Percentiles rank a stretch among this genome's conserved stretches.
phyloP scores from a whole-genome alignment of 2,329 filamentous ascomycete genomes.

The Cytospora leucostoma region DNA sequence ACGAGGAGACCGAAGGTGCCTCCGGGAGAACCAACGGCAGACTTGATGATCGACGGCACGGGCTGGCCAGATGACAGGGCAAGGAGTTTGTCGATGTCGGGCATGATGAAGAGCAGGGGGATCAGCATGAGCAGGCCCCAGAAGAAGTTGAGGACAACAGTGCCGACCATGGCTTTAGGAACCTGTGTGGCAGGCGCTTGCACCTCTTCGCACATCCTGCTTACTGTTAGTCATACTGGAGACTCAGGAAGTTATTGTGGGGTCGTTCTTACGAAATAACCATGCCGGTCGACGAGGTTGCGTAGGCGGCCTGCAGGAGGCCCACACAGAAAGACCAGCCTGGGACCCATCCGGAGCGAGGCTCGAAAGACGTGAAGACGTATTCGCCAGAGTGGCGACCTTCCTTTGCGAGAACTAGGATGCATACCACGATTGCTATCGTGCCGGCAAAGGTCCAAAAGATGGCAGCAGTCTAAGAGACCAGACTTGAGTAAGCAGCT shows the following conservation, averaged over 20 bases:
- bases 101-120: conserved; percentile 69
- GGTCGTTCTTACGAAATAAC: conserved; percentile 65
- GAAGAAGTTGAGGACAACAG: conserved; percentile 66
- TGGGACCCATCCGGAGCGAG: conserved; percentile 66
- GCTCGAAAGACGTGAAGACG: conserved; percentile 70
- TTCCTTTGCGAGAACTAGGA: conserved; percentile 67
- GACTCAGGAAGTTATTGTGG: conserved; percentile 25
- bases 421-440: conserved; percentile 62
- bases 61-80: conserved; percentile 60
- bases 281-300: conserved; percentile 77
- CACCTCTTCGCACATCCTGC: conserved; percentile 74
- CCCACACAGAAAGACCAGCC: conserved; percentile 76
- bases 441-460: conserved; percentile 75
- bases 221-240: conserved; percentile 14
- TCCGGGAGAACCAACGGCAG: conserved; percentile 60
- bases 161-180: conserved; percentile 71
- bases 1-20: conserved; percentile 64
- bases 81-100: conserved; percentile 58
- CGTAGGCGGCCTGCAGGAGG: conserved; percentile 71
- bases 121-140: conserved; percentile 69
- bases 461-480: conserved; percentile 64
- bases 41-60: conserved; percentile 64
- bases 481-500: conserved; percentile 20
- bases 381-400: conserved; percentile 64
- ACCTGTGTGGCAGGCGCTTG: conserved; percentile 66